Evolutionary conservation across 768 basidiomycete genomes (phyloP).

Genomic region (Suillus spraguei): DNA sequence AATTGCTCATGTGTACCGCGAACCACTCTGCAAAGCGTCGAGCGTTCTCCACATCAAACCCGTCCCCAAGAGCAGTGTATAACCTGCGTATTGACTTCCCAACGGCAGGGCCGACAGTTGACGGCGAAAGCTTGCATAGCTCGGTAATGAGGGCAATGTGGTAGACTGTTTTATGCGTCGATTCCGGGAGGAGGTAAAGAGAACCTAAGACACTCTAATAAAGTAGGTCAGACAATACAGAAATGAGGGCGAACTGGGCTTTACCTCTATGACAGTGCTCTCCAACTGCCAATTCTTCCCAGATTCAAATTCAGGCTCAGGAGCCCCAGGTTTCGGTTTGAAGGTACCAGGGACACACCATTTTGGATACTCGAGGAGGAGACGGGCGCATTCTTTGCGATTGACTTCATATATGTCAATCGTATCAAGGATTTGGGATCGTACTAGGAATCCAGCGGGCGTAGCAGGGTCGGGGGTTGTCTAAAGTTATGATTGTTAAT

Average conservation of each 20-base stretch:
- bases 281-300: slow-evolving; percentile 88
- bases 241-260: slow-evolving; percentile 15
- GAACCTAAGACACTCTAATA: slow-evolving; percentile 70
- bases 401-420: slow-evolving; percentile 94
- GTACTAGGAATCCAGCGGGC: slow-evolving; percentile 78
- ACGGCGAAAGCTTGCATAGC: slow-evolving; percentile 90
- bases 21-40: slow-evolving; percentile 95
- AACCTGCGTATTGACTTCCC: slow-evolving; percentile 93
- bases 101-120: slow-evolving; percentile 92
- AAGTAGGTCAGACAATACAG: background rate
- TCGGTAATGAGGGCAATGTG: slow-evolving; percentile 90
- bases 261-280: slow-evolving; percentile 83
- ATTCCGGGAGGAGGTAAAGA: slow-evolving; percentile 75
- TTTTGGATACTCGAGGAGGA: slow-evolving; percentile 83
- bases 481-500: slow-evolving; percentile 39
- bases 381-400: slow-evolving; percentile 89
- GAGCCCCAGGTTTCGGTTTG: slow-evolving; percentile 71
- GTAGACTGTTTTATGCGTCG: slow-evolving; percentile 79
- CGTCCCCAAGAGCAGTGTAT: slow-evolving; percentile 78
- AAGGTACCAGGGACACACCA: slow-evolving; percentile 87
- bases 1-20: slow-evolving; percentile 94
- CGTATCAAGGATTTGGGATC: slow-evolving; percentile 72
- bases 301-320: slow-evolving; percentile 50
- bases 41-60: slow-evolving; percentile 83
- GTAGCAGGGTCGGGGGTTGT: slow-evolving; percentile 76